phyloP scores from a whole-genome alignment of 441 rosid genomes.

The Bruguiera hainesii region DNA sequence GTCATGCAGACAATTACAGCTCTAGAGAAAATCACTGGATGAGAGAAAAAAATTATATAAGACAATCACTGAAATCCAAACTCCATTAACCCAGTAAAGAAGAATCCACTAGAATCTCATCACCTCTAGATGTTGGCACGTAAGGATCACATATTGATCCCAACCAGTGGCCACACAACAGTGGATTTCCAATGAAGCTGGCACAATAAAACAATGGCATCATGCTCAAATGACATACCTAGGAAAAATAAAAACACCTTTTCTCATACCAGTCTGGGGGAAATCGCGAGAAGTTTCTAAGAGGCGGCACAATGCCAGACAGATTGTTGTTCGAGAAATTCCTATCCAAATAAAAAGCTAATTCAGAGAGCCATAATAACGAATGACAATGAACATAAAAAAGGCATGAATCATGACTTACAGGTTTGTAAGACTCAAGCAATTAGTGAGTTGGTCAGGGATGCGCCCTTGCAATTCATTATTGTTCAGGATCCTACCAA shows the following conservation, averaged over 20 bases:
- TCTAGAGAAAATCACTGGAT: conserved; percentile 53
- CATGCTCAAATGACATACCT: not conserved
- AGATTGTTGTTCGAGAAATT: conserved; percentile 85
- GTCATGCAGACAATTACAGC: conserved; percentile 57
- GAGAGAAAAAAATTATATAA: not conserved
- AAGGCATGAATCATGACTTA: conserved; percentile 18
- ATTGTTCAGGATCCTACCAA: conserved; percentile 65
- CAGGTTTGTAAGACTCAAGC: conserved; percentile 71
- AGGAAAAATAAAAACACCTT: no score
- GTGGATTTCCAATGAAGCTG: conserved; percentile 81
- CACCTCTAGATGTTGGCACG: conserved; percentile 56
- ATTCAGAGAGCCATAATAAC: not conserved
- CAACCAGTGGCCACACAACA: conserved; percentile 78
- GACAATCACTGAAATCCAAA: not conserved
- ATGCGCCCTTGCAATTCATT: conserved; percentile 71
- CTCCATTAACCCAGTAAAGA: not conserved
- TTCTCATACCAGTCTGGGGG: conserved; percentile 55
- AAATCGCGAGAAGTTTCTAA: conserved; percentile 62
- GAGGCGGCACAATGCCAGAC: conserved; percentile 65
- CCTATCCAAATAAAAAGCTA: conserved; percentile 28
- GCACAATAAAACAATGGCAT: not conserved
- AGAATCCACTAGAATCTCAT: not conserved
- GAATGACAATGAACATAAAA: not conserved
- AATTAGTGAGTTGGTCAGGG: conserved; percentile 73
- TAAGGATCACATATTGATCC: conserved; percentile 71